Conservation (phyloP, 345 rosid genomes). For the Diplotaxis tenuifolia region DNA sequence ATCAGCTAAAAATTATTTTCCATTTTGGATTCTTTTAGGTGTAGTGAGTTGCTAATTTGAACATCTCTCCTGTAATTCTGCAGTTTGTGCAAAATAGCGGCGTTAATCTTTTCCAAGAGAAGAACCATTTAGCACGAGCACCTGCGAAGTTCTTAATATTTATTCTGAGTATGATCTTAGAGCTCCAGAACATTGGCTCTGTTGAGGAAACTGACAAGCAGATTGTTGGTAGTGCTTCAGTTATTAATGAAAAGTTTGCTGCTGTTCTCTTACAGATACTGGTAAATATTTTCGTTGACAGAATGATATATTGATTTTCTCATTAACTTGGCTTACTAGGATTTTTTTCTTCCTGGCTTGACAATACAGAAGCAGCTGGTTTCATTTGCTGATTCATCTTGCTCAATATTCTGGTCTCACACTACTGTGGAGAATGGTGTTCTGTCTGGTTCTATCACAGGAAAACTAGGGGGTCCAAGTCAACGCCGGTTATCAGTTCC, state of each 20-base stretch:
- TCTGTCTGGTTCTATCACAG: constrained; percentile 71
- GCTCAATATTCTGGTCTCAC: constrained; percentile 61
- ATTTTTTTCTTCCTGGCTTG: constrained; percentile 15
- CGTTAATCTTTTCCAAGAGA: constrained; percentile 45
- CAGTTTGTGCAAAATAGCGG: constrained; percentile 65
- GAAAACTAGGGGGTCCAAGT: constrained; percentile 97
- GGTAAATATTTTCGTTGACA: constrained; percentile 46
- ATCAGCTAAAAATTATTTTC: not conserved
- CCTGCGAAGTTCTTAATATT: constrained; percentile 67
- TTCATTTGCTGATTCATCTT: constrained; percentile 59
- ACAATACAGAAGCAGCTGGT: constrained; percentile 65
- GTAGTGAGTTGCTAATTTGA: constrained; percentile 19
- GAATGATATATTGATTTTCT: not conserved
- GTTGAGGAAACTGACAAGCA: constrained; percentile 38
- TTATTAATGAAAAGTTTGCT: constrained; percentile 44
- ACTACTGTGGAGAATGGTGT: constrained; percentile 40
- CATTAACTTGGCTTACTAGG: constrained; percentile 3
- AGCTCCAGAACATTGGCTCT: constrained; percentile 51
- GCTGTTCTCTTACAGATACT: constrained; percentile 44
- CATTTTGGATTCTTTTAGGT: not conserved
- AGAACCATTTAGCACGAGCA: constrained; percentile 41
- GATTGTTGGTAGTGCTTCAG: constrained; percentile 37
- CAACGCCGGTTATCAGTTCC: constrained; percentile 77
- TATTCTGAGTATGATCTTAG: constrained; percentile 52
- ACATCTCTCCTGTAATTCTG: constrained; percentile 11